Evolutionary conservation across 768 basidiomycete genomes (phyloP).

Genomic region (Trametes cubensis): DNA sequence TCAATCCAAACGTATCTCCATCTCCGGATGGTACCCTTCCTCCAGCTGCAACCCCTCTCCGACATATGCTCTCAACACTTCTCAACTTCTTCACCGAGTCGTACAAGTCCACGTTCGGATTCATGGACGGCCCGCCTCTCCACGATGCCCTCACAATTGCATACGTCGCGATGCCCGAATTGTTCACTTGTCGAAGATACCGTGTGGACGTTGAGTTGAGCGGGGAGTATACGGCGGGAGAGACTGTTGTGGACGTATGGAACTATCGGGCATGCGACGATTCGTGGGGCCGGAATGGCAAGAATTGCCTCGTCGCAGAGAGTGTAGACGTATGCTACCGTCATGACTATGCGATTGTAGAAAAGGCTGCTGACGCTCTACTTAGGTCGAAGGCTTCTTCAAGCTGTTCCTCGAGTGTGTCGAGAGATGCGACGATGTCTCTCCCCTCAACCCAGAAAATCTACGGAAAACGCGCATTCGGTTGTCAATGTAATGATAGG

Average conservation of each 20-base stretch:
- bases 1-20: constrained; percentile 34
- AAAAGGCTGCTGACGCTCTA: background rate
- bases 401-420: constrained; percentile 64
- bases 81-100: constrained; percentile 72
- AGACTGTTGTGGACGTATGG: constrained; percentile 83
- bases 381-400: constrained; percentile 67
- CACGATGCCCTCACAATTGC: constrained; percentile 86
- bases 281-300: constrained; percentile 72
- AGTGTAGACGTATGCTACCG: constrained; percentile 56
- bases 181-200: constrained; percentile 66
- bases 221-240: constrained; percentile 67
- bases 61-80: constrained; percentile 74
- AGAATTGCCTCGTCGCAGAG: constrained; percentile 75
- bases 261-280: constrained; percentile 59
- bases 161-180: constrained; percentile 67
- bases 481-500: background rate
- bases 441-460: constrained; percentile 56
- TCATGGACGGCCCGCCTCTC: constrained; percentile 81
- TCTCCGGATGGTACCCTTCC: constrained; percentile 19
- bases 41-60: constrained; percentile 48
- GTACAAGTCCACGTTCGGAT: constrained; percentile 78
- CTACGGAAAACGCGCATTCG: background rate
- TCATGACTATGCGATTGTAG: background rate
- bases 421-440: constrained; percentile 55
- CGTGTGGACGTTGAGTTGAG: constrained; percentile 82